Evolutionary conservation across 331 rosid species (phyloP).

Genomic region (Erythrophleum ivorense): DNA sequence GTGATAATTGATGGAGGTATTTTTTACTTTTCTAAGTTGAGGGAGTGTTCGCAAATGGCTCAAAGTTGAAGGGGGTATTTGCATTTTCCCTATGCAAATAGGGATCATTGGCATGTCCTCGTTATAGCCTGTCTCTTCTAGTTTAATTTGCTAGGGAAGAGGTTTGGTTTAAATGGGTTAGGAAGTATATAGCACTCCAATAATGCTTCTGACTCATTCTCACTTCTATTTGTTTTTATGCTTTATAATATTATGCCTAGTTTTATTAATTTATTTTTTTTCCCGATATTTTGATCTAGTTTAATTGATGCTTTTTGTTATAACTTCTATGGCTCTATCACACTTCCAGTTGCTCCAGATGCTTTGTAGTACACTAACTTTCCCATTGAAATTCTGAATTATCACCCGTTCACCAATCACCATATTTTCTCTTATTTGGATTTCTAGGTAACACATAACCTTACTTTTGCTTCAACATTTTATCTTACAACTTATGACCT

Average conservation of each 20-base stretch:
- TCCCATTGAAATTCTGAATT: background rate
- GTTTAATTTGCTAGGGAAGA: constrained; percentile 5
- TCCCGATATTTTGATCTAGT: background rate
- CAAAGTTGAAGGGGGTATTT: background rate
- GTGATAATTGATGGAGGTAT: background rate
- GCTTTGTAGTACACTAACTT: background rate
- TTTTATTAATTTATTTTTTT: background rate
- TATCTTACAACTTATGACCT: background rate
- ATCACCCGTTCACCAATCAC: background rate
- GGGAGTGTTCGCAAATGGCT: background rate
- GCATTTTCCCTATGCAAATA: background rate
- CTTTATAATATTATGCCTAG: background rate
- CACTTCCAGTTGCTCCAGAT: background rate
- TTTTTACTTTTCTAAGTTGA: background rate
- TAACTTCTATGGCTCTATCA: background rate
- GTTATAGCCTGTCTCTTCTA: background rate
- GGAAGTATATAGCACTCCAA: background rate
- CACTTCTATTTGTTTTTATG: background rate
- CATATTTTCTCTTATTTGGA: background rate
- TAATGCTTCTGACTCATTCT: background rate
- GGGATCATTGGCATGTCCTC: background rate
- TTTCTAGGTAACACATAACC: background rate
- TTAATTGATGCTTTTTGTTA: background rate
- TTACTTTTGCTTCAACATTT: constrained; percentile 4
- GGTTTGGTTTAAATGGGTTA: constrained; percentile 4